Evolutionary conservation across 495 filamentous ascomycete genomes (phyloP).

Genomic region (Aspergillus asperescens): DNA sequence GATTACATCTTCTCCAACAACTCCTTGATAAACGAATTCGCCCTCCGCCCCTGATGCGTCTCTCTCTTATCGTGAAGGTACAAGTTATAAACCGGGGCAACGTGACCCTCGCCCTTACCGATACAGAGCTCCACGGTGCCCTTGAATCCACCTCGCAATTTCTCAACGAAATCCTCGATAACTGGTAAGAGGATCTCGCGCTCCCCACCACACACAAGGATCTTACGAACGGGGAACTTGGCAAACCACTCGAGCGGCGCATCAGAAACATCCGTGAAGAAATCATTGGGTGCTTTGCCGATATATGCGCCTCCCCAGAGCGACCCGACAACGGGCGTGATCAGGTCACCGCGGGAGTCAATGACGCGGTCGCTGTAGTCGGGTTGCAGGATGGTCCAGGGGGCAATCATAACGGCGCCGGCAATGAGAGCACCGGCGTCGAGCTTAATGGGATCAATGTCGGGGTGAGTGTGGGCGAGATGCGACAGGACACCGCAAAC

Average conservation of each 20-base stretch:
- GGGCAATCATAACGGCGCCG: slow-evolving; percentile 51
- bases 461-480: slow-evolving; percentile 54
- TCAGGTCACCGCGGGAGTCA: slow-evolving; percentile 50
- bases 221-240: slow-evolving; percentile 37
- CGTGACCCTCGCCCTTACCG: slow-evolving; percentile 38
- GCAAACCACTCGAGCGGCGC: slow-evolving; percentile 53
- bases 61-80: slow-evolving; percentile 32
- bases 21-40: slow-evolving; percentile 30
- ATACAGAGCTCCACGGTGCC: slow-evolving; percentile 34
- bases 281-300: slow-evolving; percentile 40
- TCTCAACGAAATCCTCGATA: slow-evolving; percentile 47
- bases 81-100: slow-evolving; percentile 41
- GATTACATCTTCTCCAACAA: slow-evolving; percentile 14
- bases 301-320: slow-evolving; percentile 50
- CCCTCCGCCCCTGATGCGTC: slow-evolving; percentile 37
- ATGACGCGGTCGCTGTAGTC: slow-evolving; percentile 33
- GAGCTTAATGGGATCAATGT: slow-evolving; percentile 31
- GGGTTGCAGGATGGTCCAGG: slow-evolving; percentile 51
- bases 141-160: slow-evolving; percentile 30
- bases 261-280: slow-evolving; percentile 49
- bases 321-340: slow-evolving; percentile 35
- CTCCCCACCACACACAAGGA: slow-evolving; percentile 51
- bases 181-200: slow-evolving; percentile 57
- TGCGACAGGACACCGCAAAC: slow-evolving; percentile 54
- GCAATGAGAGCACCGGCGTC: slow-evolving; percentile 23